Base-by-base conservation (phyloP, 2,329 filamentous ascomycete species). In the Paramyrothecium sp. region DNA sequence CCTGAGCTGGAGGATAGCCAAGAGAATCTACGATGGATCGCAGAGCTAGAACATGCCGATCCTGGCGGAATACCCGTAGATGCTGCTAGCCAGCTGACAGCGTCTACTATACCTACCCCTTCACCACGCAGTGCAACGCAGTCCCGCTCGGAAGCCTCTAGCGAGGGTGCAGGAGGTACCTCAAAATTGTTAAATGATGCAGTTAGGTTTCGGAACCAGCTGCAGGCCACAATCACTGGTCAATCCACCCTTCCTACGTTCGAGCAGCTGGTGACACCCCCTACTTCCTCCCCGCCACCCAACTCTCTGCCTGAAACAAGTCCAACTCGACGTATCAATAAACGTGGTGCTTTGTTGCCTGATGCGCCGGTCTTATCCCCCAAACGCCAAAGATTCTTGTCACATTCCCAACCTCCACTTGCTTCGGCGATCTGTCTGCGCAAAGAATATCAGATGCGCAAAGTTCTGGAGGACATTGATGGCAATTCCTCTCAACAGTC, bases 21-120 rank as follows among this genome's bases (percentile, higher is more conserved):
- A 57, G 86, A 90, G 63, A 81, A 86, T 57, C 72, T 80, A 1
- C 68, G 78, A 11, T 91, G 88, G 87, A 79, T 86, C 23, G 77
- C 79, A 10, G 82, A 78, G 51, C 70, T 92, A n/a, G 82, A 88
- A 60, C 69, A 73, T 22, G 78, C 82, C 0, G 81, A 87, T 61
- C 78, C 80, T 2, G 68, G 73, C 11, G 75, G 75, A 7, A 63
- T 73, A 5, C 66, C 73, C 0, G 69, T 78, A 19, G 79, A 83
- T 57, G 69, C 73, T 7, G 61, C 65, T 17, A 84, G 76, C 51
- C 81, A 85, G 61, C 69, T 73, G 38, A 81, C 77, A 1, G 69
- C 70, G 46, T 73, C 75, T 1, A 73, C 73, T 17, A 67, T 69
- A 60, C 65, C 67, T 51, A 71, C 73, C 1, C 69, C 73, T 4